These are phyloP conservation scores for Carex myosuroides DNA, from an alignment of 176 grass and related monocot genomes.

Conservation along the genomic window DNA sequence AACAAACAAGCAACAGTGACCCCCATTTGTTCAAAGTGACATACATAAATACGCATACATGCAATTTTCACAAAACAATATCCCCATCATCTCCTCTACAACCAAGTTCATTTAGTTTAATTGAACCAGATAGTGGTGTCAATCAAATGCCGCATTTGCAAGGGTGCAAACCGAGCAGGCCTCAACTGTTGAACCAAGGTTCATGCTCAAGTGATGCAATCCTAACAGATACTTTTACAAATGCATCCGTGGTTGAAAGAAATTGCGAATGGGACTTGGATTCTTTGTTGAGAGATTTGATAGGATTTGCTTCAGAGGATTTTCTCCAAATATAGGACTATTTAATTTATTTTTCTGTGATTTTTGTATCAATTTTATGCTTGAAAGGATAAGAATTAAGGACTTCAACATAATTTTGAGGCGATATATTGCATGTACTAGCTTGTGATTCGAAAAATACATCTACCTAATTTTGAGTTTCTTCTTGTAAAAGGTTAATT, in stretches of 20 bases:
- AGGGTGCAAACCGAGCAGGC: background rate
- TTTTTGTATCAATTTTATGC: background rate
- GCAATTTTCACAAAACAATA: background rate
- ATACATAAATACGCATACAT: conserved; percentile 15
- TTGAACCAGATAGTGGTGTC: background rate
- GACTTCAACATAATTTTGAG: too few relatives aligned
- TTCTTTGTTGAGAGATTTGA: conserved; percentile 4
- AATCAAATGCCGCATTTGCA: background rate
- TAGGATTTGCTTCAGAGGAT: background rate
- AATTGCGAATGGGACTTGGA: conserved; percentile 7
- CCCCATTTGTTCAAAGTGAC: conserved; percentile 2
- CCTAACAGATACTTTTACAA: background rate
- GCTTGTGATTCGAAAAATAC: background rate
- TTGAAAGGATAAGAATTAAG: background rate
- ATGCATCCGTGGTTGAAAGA: background rate
- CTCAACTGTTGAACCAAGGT: background rate
- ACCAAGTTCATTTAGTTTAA: background rate
- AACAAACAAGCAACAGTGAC: conserved; percentile 11
- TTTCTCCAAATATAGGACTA: background rate
- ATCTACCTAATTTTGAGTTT: background rate
- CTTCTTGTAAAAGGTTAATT: background rate
- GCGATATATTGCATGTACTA: background rate
- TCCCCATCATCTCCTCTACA: background rate
- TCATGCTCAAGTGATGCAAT: background rate
- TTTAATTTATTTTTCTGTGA: background rate